Evolutionary conservation across 164 flowering plant species (phyloP).

Genomic region (Liquidambar formosana): DNA sequence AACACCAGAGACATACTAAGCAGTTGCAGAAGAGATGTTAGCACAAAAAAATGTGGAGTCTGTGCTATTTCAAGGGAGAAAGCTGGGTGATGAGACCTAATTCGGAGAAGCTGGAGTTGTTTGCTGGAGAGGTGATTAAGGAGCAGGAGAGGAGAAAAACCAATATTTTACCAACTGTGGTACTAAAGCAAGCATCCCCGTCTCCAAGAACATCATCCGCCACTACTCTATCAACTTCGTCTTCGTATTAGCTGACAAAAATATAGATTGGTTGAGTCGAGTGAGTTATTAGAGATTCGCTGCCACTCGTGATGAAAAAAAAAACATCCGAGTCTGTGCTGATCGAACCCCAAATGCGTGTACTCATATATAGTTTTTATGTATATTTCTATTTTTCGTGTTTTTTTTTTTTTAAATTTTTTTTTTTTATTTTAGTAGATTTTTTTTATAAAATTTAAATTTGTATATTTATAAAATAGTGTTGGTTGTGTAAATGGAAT

Average conservation of each 20-base stretch:
- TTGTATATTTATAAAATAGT: too few relatives aligned
- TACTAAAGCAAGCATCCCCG: constrained; percentile 39
- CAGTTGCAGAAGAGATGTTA: constrained; percentile 46
- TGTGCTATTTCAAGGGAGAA: constrained; percentile 54
- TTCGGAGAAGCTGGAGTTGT: constrained; percentile 43
- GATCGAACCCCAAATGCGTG: too few relatives aligned
- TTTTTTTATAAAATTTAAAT: too few relatives aligned
- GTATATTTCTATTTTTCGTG: too few relatives aligned
- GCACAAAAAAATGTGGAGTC: constrained; percentile 58
- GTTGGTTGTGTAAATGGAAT: too few relatives aligned
- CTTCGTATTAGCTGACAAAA: constrained; percentile 19
- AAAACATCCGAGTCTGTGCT: too few relatives aligned
- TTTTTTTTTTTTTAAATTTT: too few relatives aligned
- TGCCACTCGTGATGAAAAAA: too few relatives aligned
- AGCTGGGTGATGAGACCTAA: constrained; percentile 49
- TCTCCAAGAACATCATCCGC: constrained; percentile 63
- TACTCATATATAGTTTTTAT: too few relatives aligned
- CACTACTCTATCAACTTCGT: constrained; percentile 38
- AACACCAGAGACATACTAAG: constrained; percentile 6
- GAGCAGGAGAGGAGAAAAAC: constrained; percentile 65
- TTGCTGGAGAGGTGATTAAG: constrained; percentile 45
- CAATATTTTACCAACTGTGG: constrained; percentile 47
- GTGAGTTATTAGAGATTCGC: too few relatives aligned
- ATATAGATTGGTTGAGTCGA: too few relatives aligned
- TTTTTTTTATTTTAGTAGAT: too few relatives aligned